These are phyloP conservation scores for Pythium phragmiticola DNA, from an alignment of 352 stramenopile species.

Conservation along the genomic window DNA sequence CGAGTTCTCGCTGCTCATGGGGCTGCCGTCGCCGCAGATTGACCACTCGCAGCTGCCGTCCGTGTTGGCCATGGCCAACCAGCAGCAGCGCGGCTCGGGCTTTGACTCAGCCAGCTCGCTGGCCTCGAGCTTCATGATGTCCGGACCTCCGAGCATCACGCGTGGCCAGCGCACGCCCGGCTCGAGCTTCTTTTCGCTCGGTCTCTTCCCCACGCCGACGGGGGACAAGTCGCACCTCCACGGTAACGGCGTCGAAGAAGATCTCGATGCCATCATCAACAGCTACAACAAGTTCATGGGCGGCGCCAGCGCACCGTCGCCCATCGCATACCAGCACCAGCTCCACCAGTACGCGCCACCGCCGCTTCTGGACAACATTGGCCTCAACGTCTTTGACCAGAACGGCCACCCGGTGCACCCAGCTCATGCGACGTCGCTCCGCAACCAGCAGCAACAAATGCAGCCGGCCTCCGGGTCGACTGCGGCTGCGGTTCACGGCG, in stretches of 20 bases:
- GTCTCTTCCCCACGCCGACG: conserved; percentile 51
- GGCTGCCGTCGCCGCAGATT: conserved; percentile 64
- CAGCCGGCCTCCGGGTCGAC: no score
- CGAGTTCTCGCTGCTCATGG: conserved; percentile 70
- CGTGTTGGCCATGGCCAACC: conserved; percentile 69
- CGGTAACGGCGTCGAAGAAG: conserved; percentile 38
- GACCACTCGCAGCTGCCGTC: conserved; percentile 72
- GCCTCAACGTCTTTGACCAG: conserved; percentile 62
- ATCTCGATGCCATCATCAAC: conserved; percentile 62
- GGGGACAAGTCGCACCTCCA: conserved; percentile 30
- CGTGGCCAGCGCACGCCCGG: conserved; percentile 35
- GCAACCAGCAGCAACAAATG: conserved; percentile 16
- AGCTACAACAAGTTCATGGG: conserved; percentile 77
- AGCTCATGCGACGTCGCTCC: conserved; percentile 5
- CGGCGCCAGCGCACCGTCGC: conserved; percentile 29
- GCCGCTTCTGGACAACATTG: conserved; percentile 60
- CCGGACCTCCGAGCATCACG: conserved; percentile 53
- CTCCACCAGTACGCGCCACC: conserved; percentile 40
- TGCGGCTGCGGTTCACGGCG: conserved; percentile 12
- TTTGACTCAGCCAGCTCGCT: conserved; percentile 37
- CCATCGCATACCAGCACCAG: conserved; percentile 55
- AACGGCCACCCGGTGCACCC: conserved; percentile 36
- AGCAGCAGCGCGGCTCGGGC: conserved; percentile 24
- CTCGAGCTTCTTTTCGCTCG: conserved; percentile 51
- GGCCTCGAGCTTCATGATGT: conserved; percentile 40